A percentile compares a stretch with the other conserved stretches of the same genome.
These are phyloP conservation scores for Boletus fagicola DNA, from an alignment of 768 basidiomycete genomes.

Conservation along the genomic window DNA sequence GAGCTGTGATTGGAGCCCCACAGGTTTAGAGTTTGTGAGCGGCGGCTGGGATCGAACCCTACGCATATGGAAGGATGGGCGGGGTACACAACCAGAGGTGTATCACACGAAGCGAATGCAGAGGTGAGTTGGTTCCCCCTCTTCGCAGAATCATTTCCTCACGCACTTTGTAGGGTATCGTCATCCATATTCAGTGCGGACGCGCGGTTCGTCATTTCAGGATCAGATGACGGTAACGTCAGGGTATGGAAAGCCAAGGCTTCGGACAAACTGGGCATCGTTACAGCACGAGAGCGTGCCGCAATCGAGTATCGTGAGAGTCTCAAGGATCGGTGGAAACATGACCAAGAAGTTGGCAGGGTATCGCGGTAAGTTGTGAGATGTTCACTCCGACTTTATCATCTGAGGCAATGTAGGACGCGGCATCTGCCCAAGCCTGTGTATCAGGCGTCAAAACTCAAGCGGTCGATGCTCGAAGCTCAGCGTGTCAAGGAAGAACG, in stretches of 20 bases:
- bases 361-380: slow-evolving; percentile 63
- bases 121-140: slow-evolving; percentile 46
- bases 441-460: slow-evolving; percentile 82
- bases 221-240: slow-evolving; percentile 94
- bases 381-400: not conserved
- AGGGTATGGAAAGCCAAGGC: slow-evolving; percentile 95
- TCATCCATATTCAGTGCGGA: slow-evolving; percentile 88
- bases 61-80: slow-evolving; percentile 87
- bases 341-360: slow-evolving; percentile 76
- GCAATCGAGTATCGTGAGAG: slow-evolving; percentile 90
- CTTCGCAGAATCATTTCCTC: not conserved
- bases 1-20: slow-evolving; percentile 97
- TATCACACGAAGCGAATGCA: slow-evolving; percentile 99
- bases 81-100: slow-evolving; percentile 78
- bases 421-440: slow-evolving; percentile 91
- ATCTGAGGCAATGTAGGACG: slow-evolving; percentile 41
- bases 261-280: slow-evolving; percentile 85
- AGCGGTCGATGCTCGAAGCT: slow-evolving; percentile 90
- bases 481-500: slow-evolving; percentile 90
- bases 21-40: slow-evolving; percentile 92
- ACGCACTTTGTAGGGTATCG: slow-evolving; percentile 58
- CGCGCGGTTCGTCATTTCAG: slow-evolving; percentile 85
- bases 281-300: slow-evolving; percentile 87
- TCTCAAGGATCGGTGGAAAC: slow-evolving; percentile 86
- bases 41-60: slow-evolving; percentile 97